These are phyloP conservation scores for Trametes gibbosa DNA, from an alignment of 768 basidiomycete species.

Conservation along the genomic window DNA sequence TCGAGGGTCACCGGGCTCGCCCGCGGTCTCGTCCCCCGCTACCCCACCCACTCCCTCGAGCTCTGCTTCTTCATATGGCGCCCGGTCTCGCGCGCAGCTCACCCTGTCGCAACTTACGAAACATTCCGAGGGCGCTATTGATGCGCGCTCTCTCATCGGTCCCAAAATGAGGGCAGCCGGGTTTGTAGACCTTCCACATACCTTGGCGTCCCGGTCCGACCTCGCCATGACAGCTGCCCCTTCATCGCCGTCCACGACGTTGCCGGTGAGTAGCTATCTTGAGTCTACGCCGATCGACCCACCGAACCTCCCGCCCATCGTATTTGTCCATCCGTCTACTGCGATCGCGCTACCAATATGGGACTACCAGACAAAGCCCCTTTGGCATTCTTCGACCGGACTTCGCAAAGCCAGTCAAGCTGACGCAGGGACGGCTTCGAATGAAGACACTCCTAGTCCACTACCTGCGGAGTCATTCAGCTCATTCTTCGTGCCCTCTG, in stretches of 20 bases:
- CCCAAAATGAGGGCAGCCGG: slow-evolving; percentile 31
- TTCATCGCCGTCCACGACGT: neutral
- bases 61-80: neutral
- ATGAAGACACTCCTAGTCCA: neutral
- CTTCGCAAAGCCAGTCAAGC: neutral
- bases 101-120: slow-evolving; percentile 23
- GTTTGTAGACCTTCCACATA: slow-evolving; percentile 25
- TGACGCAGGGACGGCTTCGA: neutral
- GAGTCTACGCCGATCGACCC: slow-evolving; percentile 26
- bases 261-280: slow-evolving; percentile 11
- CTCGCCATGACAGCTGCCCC: neutral
- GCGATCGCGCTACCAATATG: slow-evolving; percentile 19
- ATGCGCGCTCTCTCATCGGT: slow-evolving; percentile 27
- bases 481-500: neutral
- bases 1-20: neutral
- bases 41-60: slow-evolving; percentile 8
- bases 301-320: slow-evolving; percentile 28
- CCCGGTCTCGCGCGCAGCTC: slow-evolving; percentile 11
- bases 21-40: slow-evolving; percentile 6
- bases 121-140: slow-evolving; percentile 27
- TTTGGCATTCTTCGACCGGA: neutral
- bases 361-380: slow-evolving; percentile 23
- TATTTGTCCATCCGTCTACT: slow-evolving; percentile 22
- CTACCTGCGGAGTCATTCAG: neutral
- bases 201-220: slow-evolving; percentile 10